Evolutionary conservation across 345 rosid species (phyloP).

Genomic region (Linum usitatissimum): DNA sequence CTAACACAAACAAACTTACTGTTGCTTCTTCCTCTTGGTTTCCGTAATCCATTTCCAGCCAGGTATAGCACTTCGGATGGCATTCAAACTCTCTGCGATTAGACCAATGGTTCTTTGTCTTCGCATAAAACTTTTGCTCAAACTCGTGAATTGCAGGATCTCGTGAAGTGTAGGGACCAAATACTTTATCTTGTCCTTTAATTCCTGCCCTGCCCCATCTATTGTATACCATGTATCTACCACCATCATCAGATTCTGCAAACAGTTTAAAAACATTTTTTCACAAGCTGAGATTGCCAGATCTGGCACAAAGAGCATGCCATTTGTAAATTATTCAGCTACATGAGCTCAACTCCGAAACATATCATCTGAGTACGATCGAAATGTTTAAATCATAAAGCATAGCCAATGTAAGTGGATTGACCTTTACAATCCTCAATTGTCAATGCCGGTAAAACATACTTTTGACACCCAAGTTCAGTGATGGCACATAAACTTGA

Average conservation of each 20-base stretch:
- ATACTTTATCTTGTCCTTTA: conserved; percentile 67
- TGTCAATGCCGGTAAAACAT: neutral
- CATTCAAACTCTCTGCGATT: conserved; percentile 43
- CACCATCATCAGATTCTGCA: conserved; percentile 67
- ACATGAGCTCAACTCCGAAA: neutral
- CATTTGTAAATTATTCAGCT: conserved; percentile 8
- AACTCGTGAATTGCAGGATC: conserved; percentile 48
- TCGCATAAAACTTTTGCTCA: conserved; percentile 47
- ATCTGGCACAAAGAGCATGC: neutral
- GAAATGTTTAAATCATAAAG: neutral
- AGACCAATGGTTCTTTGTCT: conserved; percentile 59
- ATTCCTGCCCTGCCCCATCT: conserved; percentile 96
- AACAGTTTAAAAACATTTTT: conserved; percentile 1
- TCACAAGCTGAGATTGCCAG: neutral
- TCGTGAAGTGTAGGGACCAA: conserved; percentile 49
- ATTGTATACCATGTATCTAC: conserved; percentile 47
- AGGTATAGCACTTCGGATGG: conserved; percentile 51
- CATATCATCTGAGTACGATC: neutral
- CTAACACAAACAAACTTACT: conserved; percentile 32
- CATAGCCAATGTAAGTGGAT: no score
- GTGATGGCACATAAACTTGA: neutral
- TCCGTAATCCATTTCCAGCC: conserved; percentile 77
- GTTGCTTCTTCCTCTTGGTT: conserved; percentile 35
- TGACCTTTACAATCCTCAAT: no score
- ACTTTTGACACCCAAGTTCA: neutral